phyloP scores from a whole-genome alignment of 305 asterid genomes.

The Rubia tinctorum region DNA sequence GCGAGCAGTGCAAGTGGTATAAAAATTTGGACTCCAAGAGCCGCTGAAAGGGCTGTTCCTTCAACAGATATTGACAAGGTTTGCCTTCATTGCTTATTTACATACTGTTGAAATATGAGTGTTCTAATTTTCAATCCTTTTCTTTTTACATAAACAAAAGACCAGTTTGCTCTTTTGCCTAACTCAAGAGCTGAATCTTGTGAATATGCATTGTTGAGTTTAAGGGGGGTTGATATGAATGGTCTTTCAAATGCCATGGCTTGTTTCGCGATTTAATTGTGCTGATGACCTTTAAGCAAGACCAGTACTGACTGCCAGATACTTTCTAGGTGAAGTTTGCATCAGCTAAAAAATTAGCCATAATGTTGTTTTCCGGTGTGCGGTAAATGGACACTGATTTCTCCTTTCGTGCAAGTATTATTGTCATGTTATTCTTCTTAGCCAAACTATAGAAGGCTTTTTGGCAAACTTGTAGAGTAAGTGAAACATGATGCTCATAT shows the following conservation, averaged over 20 bases:
- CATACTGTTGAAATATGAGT: background rate
- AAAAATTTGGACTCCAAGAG: constrained; percentile 80
- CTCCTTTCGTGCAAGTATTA: no score
- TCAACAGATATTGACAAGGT: constrained; percentile 72
- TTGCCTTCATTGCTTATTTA: constrained; percentile 15
- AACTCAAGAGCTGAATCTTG: background rate
- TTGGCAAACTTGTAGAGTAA: background rate
- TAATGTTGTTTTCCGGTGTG: no score
- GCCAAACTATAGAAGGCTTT: background rate
- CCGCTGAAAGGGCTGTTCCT: constrained; percentile 56
- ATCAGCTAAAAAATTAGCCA: no score
- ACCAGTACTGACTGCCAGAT: no score
- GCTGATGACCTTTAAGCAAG: no score
- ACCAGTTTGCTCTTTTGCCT: background rate
- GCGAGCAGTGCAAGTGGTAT: constrained; percentile 90
- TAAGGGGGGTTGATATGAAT: background rate
- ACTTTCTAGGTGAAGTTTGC: no score
- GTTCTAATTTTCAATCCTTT: background rate
- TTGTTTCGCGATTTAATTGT: no score
- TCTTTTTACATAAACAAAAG: background rate
- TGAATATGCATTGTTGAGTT: background rate
- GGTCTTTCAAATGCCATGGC: no score
- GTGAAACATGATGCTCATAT: background rate
- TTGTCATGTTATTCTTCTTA: no score
- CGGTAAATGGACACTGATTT: no score